phyloP scores from a whole-genome alignment of 495 filamentous ascomycete species.

The Neurospora sp. region DNA sequence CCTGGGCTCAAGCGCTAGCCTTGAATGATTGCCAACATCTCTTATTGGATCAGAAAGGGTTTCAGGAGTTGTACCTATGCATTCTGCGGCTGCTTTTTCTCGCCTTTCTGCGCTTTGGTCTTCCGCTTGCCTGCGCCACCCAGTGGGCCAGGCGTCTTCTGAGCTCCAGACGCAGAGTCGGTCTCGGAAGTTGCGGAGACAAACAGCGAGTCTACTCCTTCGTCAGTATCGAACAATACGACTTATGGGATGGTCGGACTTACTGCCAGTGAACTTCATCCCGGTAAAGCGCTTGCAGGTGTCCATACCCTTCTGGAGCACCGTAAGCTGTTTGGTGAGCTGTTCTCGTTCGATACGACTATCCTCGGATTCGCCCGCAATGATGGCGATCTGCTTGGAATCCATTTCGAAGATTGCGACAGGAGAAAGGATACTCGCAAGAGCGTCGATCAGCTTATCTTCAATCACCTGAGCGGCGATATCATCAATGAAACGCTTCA shows the following conservation, averaged over 20 bases:
- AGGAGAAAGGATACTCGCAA: conserved; percentile 35
- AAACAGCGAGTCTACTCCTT: background rate
- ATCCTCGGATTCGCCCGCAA: conserved; percentile 48
- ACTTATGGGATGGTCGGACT: background rate
- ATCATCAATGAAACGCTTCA: conserved; percentile 54
- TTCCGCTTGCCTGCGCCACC: background rate
- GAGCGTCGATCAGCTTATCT: conserved; percentile 40
- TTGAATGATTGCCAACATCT: background rate
- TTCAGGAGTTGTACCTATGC: background rate
- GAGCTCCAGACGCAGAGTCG: background rate
- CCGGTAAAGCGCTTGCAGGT: conserved; percentile 39
- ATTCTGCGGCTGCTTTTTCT: background rate
- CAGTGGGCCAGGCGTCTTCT: background rate
- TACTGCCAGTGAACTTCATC: conserved; percentile 9
- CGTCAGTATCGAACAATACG: conserved; percentile 7
- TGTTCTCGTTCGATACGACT: conserved; percentile 37
- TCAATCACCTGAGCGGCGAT: conserved; percentile 50
- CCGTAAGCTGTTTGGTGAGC: conserved; percentile 39
- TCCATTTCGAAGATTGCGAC: conserved; percentile 35
- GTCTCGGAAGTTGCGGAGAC: background rate
- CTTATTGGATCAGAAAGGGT: background rate
- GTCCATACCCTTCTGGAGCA: conserved; percentile 39
- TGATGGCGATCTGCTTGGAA: conserved; percentile 29
- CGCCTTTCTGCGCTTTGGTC: background rate
- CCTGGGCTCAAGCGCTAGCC: background rate